A percentile compares a stretch with the other conserved stretches of the same genome.
Conservation (phyloP, 2,329 filamentous ascomycete genomes). For the Diaporthe longicolla region DNA sequence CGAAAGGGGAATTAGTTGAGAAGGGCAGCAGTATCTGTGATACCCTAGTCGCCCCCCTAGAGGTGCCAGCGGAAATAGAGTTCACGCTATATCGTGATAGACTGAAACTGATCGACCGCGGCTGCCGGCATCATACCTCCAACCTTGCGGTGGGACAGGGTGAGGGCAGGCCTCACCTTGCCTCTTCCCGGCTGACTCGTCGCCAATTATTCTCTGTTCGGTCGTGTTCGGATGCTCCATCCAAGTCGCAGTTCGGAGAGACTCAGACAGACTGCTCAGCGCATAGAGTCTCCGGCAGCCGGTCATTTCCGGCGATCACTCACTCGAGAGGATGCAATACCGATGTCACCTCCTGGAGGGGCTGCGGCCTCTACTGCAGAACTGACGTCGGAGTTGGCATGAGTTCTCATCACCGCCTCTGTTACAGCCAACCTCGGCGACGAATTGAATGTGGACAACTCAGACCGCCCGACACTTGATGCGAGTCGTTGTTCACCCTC, state of each 20-base stretch:
- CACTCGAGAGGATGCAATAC: background rate
- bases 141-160: conserved; percentile 12
- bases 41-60: conserved; percentile 6
- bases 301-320: conserved; percentile 22
- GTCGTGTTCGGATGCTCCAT: conserved; percentile 24
- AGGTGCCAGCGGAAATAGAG: conserved; percentile 34
- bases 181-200: conserved; percentile 34
- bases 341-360: conserved; percentile 27
- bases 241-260: conserved; percentile 13
- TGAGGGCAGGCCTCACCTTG: conserved; percentile 34
- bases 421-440: background rate
- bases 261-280: conserved; percentile 9
- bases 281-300: background rate
- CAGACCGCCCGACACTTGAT: conserved; percentile 18
- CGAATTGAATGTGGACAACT: conserved; percentile 25
- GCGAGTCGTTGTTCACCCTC: conserved; percentile 26
- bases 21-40: conserved; percentile 16
- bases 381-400: conserved; percentile 16
- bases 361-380: conserved; percentile 17
- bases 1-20: conserved; percentile 28
- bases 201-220: background rate
- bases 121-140: conserved; percentile 27
- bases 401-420: conserved; percentile 29
- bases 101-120: conserved; percentile 34
- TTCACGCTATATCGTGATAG: conserved; percentile 32